Conservation (phyloP, 306 rosid species). For the Crotalaria pallida region DNA sequence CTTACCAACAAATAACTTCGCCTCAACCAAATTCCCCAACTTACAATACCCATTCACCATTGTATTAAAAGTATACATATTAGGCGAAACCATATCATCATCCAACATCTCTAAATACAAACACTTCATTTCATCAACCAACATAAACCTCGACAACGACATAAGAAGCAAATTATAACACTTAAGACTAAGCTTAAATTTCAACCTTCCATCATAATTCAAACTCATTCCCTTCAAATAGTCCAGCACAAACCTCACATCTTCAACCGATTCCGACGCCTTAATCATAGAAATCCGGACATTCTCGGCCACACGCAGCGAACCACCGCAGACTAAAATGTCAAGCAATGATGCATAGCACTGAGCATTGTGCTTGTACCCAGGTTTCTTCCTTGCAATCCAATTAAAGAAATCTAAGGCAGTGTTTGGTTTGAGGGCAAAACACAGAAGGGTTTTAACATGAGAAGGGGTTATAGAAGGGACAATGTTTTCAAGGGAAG, state of each 20-base stretch:
- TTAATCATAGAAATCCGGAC: conserved; percentile 51
- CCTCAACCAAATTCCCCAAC: conserved; percentile 56
- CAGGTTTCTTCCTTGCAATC: conserved; percentile 32
- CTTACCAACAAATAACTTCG: conserved; percentile 41
- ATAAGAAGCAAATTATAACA: conserved; percentile 52
- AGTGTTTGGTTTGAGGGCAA: conserved; percentile 35
- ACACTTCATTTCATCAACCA: conserved; percentile 47
- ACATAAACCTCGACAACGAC: conserved; percentile 35
- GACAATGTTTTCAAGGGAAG: conserved; percentile 38
- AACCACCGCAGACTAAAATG: conserved; percentile 41
- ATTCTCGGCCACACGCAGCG: conserved; percentile 33
- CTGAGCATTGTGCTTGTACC: conserved; percentile 44
- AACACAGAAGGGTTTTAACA: conserved; percentile 36
- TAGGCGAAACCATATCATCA: conserved; percentile 45
- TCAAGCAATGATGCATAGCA: conserved; percentile 44
- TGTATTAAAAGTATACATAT: conserved; percentile 57
- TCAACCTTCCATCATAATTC: conserved; percentile 10
- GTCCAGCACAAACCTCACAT: conserved; percentile 38
- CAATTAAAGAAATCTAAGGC: conserved; percentile 52
- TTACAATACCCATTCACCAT: conserved; percentile 71
- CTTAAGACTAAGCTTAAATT: conserved; percentile 49
- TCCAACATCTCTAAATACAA: conserved; percentile 50
- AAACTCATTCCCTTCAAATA: conserved; percentile 32
- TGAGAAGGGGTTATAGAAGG: conserved; percentile 47
- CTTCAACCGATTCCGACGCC: conserved; percentile 31